These are phyloP conservation scores for Mycotypha africana DNA, from an alignment of 371 early-diverging fungal genomes.

Conservation along the genomic window DNA sequence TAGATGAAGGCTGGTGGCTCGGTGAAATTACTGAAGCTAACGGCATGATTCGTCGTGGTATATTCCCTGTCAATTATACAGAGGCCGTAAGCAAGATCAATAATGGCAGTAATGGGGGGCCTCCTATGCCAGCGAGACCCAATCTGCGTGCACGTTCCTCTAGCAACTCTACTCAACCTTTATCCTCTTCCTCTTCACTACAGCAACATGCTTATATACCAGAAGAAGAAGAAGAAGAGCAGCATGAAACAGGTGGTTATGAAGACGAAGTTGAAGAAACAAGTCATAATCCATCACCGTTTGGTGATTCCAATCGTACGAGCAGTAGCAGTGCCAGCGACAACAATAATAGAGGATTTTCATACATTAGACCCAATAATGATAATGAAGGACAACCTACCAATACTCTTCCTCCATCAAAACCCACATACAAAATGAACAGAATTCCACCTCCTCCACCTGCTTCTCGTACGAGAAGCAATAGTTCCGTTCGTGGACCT, in stretches of 20 bases:
- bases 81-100: conserved; percentile 24
- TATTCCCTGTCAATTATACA: conserved; percentile 85
- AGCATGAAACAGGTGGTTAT: neutral
- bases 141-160: too few species aligned
- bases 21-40: conserved; percentile 49
- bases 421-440: neutral
- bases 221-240: neutral
- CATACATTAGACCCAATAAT: too few species aligned
- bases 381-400: neutral
- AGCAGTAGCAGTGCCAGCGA: neutral
- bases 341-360: neutral
- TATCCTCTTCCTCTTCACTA: too few species aligned
- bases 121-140: neutral
- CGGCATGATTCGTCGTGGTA: conserved; percentile 35
- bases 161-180: too few species aligned
- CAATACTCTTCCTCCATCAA: neutral
- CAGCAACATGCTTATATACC: neutral
- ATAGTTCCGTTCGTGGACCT: neutral
- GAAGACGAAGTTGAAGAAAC: neutral
- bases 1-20: conserved; percentile 87
- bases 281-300: neutral
- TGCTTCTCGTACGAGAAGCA: neutral
- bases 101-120: too few species aligned
- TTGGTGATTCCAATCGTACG: neutral
- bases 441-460: conserved; percentile 5